These are phyloP conservation scores for Solanum commersonii DNA, from an alignment of 257 asterid genomes.

Conservation along the genomic window DNA sequence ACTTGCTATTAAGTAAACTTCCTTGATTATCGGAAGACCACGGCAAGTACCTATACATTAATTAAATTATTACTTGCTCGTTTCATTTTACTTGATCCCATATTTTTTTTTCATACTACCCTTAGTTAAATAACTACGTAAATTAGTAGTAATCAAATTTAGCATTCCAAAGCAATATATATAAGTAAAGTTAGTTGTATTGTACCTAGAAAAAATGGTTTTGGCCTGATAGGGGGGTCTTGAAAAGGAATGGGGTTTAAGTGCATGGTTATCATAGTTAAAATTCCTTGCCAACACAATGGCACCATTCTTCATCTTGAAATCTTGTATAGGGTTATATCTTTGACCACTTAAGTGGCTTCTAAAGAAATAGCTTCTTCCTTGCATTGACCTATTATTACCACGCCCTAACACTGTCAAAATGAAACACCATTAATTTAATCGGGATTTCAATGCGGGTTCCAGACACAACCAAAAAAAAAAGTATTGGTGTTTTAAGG, in stretches of 20 bases:
- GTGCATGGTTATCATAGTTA: background rate
- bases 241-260: background rate
- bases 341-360: slow-evolving; percentile 9
- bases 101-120: too few species aligned
- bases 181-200: too few species aligned
- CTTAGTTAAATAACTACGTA: too few species aligned
- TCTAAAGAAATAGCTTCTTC: slow-evolving; percentile 23
- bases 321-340: slow-evolving; percentile 37
- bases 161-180: background rate
- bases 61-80: background rate
- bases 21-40: slow-evolving; percentile 26
- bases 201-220: slow-evolving; percentile 31
- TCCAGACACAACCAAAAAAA: too few species aligned
- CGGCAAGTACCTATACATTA: slow-evolving; percentile 23
- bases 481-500: background rate
- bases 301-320: slow-evolving; percentile 53
- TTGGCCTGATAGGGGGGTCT: slow-evolving; percentile 13
- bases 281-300: slow-evolving; percentile 26
- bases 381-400: slow-evolving; percentile 27
- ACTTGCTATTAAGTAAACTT: background rate
- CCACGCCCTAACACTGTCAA: slow-evolving; percentile 58
- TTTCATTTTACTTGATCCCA: background rate
- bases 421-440: background rate
- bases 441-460: fast-evolving
- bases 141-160: background rate